These are phyloP conservation scores for Proliferodiscus dingleyae DNA, from an alignment of 2,329 filamentous ascomycete species.

Conservation along the genomic window DNA sequence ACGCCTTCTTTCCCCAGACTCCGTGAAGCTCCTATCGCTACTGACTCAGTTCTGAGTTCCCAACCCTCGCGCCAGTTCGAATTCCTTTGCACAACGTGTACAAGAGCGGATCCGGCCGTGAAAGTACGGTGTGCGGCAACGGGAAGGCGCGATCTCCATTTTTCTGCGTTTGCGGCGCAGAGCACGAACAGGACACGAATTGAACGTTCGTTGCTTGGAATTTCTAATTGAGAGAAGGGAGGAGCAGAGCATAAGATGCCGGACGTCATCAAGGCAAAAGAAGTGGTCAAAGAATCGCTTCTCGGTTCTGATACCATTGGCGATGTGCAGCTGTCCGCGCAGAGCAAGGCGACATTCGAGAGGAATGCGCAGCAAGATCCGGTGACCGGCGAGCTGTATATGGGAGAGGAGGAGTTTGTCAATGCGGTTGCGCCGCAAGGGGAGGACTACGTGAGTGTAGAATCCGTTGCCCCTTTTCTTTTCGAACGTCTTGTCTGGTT, in stretches of 20 bases:
- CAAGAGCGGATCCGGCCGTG: too few relatives aligned
- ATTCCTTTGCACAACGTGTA: too few relatives aligned
- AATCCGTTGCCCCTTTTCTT: neutral
- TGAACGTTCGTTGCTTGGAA: neutral
- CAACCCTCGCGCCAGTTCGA: too few relatives aligned
- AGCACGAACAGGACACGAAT: neutral
- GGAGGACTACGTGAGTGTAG: conserved; percentile 80
- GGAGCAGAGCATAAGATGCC: conserved; percentile 18
- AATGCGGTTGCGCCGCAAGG: conserved; percentile 79
- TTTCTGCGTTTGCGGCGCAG: too few relatives aligned
- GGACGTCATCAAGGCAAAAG: conserved; percentile 34
- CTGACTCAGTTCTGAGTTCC: too few relatives aligned
- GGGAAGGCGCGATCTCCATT: too few relatives aligned
- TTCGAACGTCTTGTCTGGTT: neutral
- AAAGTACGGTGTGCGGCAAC: too few relatives aligned
- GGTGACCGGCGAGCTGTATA: conserved; percentile 69
- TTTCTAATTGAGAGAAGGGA: neutral
- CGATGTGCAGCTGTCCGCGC: conserved; percentile 60
- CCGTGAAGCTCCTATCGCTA: neutral
- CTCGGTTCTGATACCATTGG: conserved; percentile 51
- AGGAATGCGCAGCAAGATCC: conserved; percentile 72
- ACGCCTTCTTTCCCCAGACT: neutral
- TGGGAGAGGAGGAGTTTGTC: conserved; percentile 84
- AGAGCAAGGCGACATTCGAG: conserved; percentile 72
- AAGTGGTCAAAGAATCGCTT: conserved; percentile 74